Evolutionary conservation across 164 flowering plant genomes (phyloP), one percentile per base, ranked within the genome.

Genomic region (Tinospora cordifolia): DNA sequence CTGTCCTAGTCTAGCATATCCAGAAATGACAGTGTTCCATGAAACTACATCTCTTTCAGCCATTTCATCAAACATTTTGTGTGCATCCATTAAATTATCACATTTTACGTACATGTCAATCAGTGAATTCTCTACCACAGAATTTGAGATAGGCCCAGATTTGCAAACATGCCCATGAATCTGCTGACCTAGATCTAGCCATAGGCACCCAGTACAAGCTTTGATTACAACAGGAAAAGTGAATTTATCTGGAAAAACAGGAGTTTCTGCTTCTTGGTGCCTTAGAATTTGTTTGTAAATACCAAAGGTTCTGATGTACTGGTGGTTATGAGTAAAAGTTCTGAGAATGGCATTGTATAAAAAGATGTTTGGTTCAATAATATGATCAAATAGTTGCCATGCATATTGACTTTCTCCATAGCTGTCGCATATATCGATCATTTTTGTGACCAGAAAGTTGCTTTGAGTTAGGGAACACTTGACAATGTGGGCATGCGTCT

Each of bases 71-170:
- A 91, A 89, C 77, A 87, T 68, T 58, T 72, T 78, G 8, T 78
- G 78, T 6, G 90, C 97, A 60, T 77, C 80, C 0, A 0, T 9
- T 27, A 91, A 51, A 72, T 70, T 44, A 64, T 76, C 86, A 63
- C 85, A 85, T 63, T 89, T 91, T 1, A 76, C 59, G 46, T 88
- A 91, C 92, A 91, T 81, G 60, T 89, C 88, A 60, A 89, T 70
- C 21, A 89, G 74, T n/a, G 89, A 77, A 78, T 85, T 90, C 49
- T 79, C 83, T 3, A 74, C 60, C 36, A 80, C 75, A 5, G 51
- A 57, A 71, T 80, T 78, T 0, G 69, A 72, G 14, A 40, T 66
- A 3, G 77, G 78, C 73, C 90, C 88, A 69, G 69, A 77, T 73
- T 85, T 86, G 34, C 76, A 83, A 0, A 81, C 75, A 65, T 87